Percentiles rank a stretch among this genome's conserved stretches.
Conservation (phyloP, 1,284 basidiomycete genomes). For the Rhizoctonia solani region DNA sequence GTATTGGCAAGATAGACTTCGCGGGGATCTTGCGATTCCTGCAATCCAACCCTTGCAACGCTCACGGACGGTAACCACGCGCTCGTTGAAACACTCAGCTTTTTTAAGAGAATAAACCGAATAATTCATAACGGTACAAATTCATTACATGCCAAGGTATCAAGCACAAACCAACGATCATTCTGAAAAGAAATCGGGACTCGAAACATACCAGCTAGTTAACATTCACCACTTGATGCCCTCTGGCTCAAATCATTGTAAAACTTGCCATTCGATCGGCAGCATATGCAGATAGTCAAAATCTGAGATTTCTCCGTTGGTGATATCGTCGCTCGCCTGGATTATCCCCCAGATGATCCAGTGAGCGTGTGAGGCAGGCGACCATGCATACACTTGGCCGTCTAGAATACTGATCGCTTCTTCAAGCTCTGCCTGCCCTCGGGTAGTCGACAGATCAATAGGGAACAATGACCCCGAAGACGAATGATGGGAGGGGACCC, state of each 20-base stretch:
- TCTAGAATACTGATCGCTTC: slow-evolving; percentile 58
- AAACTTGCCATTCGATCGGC: slow-evolving; percentile 57
- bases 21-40: too few relatives aligned
- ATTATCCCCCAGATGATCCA: slow-evolving; percentile 94
- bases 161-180: too few relatives aligned
- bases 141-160: too few relatives aligned
- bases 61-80: too few relatives aligned
- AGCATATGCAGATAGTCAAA: slow-evolving; percentile 80
- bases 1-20: too few relatives aligned
- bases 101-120: too few relatives aligned
- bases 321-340: slow-evolving; percentile 81
- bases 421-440: slow-evolving; percentile 41
- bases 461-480: neutral
- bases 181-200: too few relatives aligned
- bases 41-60: too few relatives aligned
- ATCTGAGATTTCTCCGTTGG: slow-evolving; percentile 55
- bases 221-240: slow-evolving; percentile 33
- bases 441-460: neutral
- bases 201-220: too few relatives aligned
- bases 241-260: slow-evolving; percentile 37
- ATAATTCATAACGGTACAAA: too few relatives aligned
- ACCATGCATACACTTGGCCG: slow-evolving; percentile 80
- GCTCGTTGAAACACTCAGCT: too few relatives aligned
- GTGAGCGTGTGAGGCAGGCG: slow-evolving; percentile 82
- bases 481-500: neutral